phyloP scores from a whole-genome alignment of 768 basidiomycete genomes.

The Leccinum barrowsii region DNA sequence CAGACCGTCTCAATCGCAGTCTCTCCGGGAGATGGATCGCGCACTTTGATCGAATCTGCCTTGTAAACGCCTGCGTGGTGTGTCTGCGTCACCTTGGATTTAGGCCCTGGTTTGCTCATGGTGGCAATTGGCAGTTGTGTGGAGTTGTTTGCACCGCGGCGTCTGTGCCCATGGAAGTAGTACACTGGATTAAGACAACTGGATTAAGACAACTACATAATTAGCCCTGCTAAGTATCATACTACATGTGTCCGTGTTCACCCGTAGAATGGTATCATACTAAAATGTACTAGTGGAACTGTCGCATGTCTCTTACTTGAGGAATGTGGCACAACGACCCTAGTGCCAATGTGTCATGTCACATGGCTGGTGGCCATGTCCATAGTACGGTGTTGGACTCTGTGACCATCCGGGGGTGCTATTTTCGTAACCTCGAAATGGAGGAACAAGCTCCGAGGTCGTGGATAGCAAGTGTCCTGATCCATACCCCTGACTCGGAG shows the following conservation, averaged over 20 bases:
- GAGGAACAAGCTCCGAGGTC: constrained; percentile 1
- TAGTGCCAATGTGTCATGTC: neutral
- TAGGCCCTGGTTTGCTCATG: constrained; percentile 44
- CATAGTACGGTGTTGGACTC: neutral
- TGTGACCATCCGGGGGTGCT: constrained; percentile 7
- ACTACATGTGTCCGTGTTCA: neutral
- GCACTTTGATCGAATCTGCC: constrained; percentile 59
- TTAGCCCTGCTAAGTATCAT: neutral
- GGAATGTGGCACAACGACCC: neutral
- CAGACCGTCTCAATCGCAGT: constrained; percentile 10
- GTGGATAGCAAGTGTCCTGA: constrained; percentile 4
- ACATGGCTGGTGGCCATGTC: constrained; percentile 6
- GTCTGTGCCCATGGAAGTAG: too few relatives aligned
- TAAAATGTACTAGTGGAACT: constrained; percentile 7
- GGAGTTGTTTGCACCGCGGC: neutral
- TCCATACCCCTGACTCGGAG: neutral
- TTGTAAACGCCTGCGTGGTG: constrained; percentile 62
- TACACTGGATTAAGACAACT: neutral
- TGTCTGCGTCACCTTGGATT: constrained; percentile 43
- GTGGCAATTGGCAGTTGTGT: neutral
- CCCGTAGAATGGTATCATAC: neutral
- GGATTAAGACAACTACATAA: neutral
- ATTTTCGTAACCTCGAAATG: constrained; percentile 1
- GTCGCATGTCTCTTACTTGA: neutral
- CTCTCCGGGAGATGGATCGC: constrained; percentile 16